Base-by-base conservation (phyloP, 352 stramenopile genomes). In the Phytophthora melonis region DNA sequence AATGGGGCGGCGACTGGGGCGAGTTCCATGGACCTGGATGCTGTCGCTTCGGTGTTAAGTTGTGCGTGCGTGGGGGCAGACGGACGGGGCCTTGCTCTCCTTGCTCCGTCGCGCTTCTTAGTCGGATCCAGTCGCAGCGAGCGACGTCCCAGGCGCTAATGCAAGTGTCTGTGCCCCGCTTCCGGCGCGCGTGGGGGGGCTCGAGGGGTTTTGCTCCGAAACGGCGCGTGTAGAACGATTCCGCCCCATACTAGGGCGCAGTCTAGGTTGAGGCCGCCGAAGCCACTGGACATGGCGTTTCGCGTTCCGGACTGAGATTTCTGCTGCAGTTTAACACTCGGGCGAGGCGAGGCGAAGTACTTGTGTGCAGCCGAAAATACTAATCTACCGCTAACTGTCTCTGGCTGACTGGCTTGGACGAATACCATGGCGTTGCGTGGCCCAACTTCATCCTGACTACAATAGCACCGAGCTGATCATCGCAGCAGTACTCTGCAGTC, bases 1-100 rank as follows among this genome's bases (percentile, higher is more conserved):
- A 68, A 75, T 7, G 58, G 43, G 45, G 63, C 72, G 25, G 82
- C 67, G 41, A 68, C 74, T 7, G 58, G 43, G 45, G 63, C 72
- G 25, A 84, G 73, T 62, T 87, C 74, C 82, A 89, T 89, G 41
- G 16, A 41, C 34, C 8, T 41, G 34, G 27, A 16, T 34, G 30
- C 50, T n/a, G 16, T 54, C 47, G 14, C 16, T 21, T 50, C 43
- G 14, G 57, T n/a, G 63, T 13, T 6, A 18, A 25, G 23, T 25
- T 25, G 23, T 27, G 54, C 7, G 30, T 47, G 57, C 36, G 50
- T 30, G 30, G 50, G 56, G 43, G 32, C 34, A 59, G 65, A 58
- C 6, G 34, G 16, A 45, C 54, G 32, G 14, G 9, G 66, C 6
- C 39, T 34, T 27, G 7, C 25, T 9, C 13, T 41, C 34, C 34